Base-by-base conservation (phyloP, 2,329 filamentous ascomycete genomes). In the Aureobasidium leucospermi region DNA sequence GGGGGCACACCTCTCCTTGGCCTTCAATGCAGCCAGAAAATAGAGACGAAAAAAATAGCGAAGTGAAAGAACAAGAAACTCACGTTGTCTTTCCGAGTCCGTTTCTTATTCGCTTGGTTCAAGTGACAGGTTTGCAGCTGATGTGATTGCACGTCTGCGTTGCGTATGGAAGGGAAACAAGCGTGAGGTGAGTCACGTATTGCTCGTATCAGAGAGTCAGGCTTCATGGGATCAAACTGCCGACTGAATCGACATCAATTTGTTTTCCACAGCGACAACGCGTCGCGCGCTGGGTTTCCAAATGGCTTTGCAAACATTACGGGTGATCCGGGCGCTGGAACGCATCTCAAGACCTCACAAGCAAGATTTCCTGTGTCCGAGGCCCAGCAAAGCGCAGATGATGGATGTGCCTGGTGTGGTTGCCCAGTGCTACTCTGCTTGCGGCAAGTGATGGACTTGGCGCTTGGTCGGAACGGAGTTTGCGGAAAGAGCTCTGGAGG, bases 371-470 rank as follows among this genome's bases (percentile, higher is more conserved):
- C 28, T 31, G 42, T 34, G 15, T 31, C 23, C 13, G 36, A 41
- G 23, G 36, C 10, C 28, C 39, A 31, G 9, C 32, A 38, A 38
- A 19, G 29, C 15, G 9, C 23, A 36, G 6, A 8, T 28, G 29
- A 7, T 38, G 28, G n/a, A n/a, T 29, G 23, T 31, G 34, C 36
- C 23, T 41, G 29, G 39, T 45, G 31, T 56, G 52, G 52, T 56
- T 56, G 52, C 52, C 41, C 52, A 56, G 52, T 46, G 19, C 19
- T 46, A 56, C 52, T 16, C 52, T 16, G 52, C 46, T 56, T 46
- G 52, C 52, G 31, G 52, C 41, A 45, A 29, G 41, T 36, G 41
- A 36, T 38, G 31, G 28, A 42, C 52, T 43, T 45, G 51, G 51
- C 51, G 39, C 28, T 19, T 34, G 51, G 41, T 16, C 10, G 51